phyloP scores from a whole-genome alignment of 306 rosid genomes.

The Purshia tridentata region DNA sequence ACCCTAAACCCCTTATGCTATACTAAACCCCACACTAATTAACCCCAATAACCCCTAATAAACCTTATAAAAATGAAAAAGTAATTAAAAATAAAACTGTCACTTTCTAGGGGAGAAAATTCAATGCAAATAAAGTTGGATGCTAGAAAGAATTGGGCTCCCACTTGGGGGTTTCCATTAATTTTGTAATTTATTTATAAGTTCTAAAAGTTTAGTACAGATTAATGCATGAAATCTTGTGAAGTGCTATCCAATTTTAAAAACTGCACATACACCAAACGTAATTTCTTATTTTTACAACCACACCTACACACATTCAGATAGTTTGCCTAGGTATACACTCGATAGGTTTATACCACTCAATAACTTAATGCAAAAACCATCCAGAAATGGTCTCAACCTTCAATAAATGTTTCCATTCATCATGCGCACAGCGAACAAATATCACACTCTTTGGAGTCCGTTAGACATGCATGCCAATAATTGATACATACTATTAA shows the following conservation, averaged over 20 bases:
- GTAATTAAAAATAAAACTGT: no score
- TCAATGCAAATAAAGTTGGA: no score
- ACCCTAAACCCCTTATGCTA: no score
- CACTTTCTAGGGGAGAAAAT: no score
- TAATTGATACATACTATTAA: not conserved
- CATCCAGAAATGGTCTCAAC: not conserved
- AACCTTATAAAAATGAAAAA: no score
- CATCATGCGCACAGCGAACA: no score
- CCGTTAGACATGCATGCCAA: not conserved
- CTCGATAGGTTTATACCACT: not conserved
- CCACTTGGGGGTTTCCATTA: no score
- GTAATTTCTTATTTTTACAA: not conserved
- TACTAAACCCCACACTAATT: no score
- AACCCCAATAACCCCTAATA: no score
- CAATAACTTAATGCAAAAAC: not conserved
- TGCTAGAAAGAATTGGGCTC: no score
- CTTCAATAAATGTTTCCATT: no score
- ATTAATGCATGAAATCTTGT: not conserved
- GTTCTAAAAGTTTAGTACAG: slow-evolving; percentile 8
- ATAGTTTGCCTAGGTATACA: not conserved
- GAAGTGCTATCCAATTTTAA: not conserved
- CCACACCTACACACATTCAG: not conserved
- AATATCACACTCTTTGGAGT: not conserved
- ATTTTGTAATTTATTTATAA: slow-evolving; percentile 10
- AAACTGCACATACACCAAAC: not conserved